Conservation (phyloP, 169 alveolate species). For the Babesia ovata region DNA sequence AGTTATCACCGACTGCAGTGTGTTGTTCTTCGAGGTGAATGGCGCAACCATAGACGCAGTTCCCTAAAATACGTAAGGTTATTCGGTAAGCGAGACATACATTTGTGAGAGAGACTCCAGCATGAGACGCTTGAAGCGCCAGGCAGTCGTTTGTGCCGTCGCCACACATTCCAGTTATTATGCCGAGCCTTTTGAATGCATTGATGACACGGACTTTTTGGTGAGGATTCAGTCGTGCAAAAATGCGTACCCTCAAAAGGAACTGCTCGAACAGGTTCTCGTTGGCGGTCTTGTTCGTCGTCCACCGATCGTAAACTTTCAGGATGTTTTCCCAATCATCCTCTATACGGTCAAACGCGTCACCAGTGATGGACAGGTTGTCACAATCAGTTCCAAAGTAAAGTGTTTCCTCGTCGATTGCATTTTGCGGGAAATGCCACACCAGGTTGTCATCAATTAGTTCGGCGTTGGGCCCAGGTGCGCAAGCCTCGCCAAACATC, state of each 20-base stretch:
- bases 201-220: constrained; percentile 83
- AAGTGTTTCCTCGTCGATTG: constrained; percentile 58
- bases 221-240: constrained; percentile 67
- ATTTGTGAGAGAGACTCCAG: constrained; percentile 89
- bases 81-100: constrained; percentile 21
- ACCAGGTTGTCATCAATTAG: constrained; percentile 36
- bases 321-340: constrained; percentile 62
- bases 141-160: constrained; percentile 94
- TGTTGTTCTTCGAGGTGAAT: constrained; percentile 82
- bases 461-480: constrained; percentile 47
- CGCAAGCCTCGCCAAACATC: constrained; percentile 44
- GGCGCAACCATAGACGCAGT: constrained; percentile 91
- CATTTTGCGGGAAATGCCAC: constrained; percentile 59
- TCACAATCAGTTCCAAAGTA: constrained; percentile 45
- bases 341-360: constrained; percentile 61
- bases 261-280: constrained; percentile 61
- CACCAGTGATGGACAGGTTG: constrained; percentile 63
- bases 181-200: constrained; percentile 80
- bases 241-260: constrained; percentile 50
- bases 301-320: constrained; percentile 30
- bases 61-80: constrained; percentile 37
- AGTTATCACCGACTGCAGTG: constrained; percentile 83
- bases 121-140: constrained; percentile 91
- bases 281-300: constrained; percentile 47
- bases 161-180: constrained; percentile 90